Base-by-base conservation (phyloP, 2,329 filamentous ascomycete genomes). In the Alternaria consortialis region DNA sequence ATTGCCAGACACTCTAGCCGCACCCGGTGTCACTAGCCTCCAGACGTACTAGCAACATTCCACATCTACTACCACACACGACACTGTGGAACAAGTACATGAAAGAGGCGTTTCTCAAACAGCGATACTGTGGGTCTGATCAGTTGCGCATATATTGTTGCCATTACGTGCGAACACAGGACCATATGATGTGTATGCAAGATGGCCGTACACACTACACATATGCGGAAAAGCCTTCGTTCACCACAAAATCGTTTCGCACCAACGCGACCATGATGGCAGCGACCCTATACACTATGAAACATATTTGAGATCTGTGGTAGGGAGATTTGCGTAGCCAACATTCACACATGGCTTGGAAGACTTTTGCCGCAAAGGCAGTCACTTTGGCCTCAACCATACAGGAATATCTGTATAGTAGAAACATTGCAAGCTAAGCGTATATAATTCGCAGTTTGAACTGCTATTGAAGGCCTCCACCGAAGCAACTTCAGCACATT, bases 191-290 rank as follows among this genome's bases (percentile, higher is more conserved):
- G 15, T 23, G 9, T 23, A n/a, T 32, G 7, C 31, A 15, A 20
- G 32, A 4, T 20, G 5, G 46, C 12, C 46, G 13, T 37, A 31
- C 43, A 17, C 20, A 27, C 13, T 31, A 25, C 34, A 31, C 43
- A 13, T 9, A 50, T 29, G 32, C 34, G 34, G 43, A 56, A 50
- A 50, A 8, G 43, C 31, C 42, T 56, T 53, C 42, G 50, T 42
- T 42, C n/a, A 9, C 17, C n/a, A 5, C 7, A 9, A n/a, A n/a
- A 37, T 46, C n/a, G 34, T 20, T 39, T 20, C 12, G 27, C 36
- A 20, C 32, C 8, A 13, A 17, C n/a, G 11, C 2, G 23, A 6
- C 9, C 20, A 39, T 32, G 23, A 48, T 40, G 31, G 34, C 27
- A 32, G 34, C 42, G 23, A 8, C 3, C 23, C 53, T 27, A 4